phyloP scores from a whole-genome alignment of 2,329 filamentous ascomycete species.

The Pestalotiopsis sp. region DNA sequence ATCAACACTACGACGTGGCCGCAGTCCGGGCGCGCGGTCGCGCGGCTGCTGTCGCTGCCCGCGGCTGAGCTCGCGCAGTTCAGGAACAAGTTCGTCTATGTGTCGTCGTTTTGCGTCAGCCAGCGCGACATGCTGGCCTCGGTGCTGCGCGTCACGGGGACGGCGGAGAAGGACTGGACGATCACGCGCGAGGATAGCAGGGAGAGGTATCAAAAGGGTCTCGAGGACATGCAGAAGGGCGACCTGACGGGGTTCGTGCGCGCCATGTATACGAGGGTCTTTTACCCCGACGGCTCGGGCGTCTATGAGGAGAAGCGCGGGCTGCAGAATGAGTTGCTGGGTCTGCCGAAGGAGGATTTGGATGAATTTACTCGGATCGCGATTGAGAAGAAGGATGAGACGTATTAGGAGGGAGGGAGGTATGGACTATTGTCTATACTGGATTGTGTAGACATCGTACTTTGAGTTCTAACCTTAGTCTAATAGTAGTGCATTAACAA shows the following conservation, averaged over 20 bases:
- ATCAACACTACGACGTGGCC: constrained; percentile 47
- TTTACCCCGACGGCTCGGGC: constrained; percentile 12
- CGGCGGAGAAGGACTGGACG: constrained; percentile 19
- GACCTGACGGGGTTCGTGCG: constrained; percentile 6
- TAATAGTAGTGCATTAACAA: no score
- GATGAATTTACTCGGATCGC: constrained; percentile 12
- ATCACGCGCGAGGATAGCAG: constrained; percentile 1
- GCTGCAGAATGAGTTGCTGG: constrained; percentile 9
- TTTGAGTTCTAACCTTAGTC: no score
- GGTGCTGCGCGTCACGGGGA: constrained; percentile 43
- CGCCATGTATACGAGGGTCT: constrained; percentile 12
- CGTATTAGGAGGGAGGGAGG: background rate
- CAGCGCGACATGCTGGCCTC: constrained; percentile 68
- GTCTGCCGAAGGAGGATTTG: constrained; percentile 13
- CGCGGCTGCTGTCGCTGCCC: constrained; percentile 50
- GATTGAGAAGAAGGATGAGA: background rate
- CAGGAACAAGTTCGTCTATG: constrained; percentile 50
- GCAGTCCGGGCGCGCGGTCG: constrained; percentile 49
- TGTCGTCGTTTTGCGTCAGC: constrained; percentile 58
- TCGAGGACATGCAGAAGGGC: constrained; percentile 1
- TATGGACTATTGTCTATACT: no score
- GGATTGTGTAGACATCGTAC: no score
- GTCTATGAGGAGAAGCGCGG: constrained; percentile 3
- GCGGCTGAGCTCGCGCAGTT: constrained; percentile 39
- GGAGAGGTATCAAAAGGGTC: background rate